Conservation (phyloP, 768 basidiomycete genomes). For the Russula vinacea region DNA sequence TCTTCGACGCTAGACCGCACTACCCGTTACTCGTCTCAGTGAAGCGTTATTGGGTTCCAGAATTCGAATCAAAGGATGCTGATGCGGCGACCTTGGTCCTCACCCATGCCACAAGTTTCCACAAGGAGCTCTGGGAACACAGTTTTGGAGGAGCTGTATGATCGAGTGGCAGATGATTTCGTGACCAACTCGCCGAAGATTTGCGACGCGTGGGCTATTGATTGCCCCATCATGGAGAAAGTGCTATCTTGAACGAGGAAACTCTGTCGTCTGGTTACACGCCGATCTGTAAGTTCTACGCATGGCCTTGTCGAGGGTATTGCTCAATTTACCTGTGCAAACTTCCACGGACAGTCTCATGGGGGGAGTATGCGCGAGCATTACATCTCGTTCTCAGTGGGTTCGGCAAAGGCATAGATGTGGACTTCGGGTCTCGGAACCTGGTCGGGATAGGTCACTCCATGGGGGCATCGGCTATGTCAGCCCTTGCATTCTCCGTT, state of each 20-base stretch:
- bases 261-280: slow-evolving; percentile 43
- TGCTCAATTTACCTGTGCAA: not conserved
- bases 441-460: slow-evolving; percentile 56
- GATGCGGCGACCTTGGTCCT: slow-evolving; percentile 49
- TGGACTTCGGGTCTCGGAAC: slow-evolving; percentile 47
- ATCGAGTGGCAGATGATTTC: slow-evolving; percentile 28
- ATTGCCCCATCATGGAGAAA: slow-evolving; percentile 55
- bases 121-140: slow-evolving; percentile 63
- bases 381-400: slow-evolving; percentile 50
- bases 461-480: slow-evolving; percentile 51
- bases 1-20: slow-evolving; percentile 53
- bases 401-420: slow-evolving; percentile 46
- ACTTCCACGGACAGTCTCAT: slow-evolving; percentile 31
- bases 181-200: slow-evolving; percentile 36
- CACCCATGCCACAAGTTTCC: slow-evolving; percentile 53
- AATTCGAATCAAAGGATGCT: slow-evolving; percentile 37
- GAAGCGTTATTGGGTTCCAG: slow-evolving; percentile 48
- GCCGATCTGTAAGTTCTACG: slow-evolving; percentile 40
- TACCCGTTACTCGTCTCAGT: slow-evolving; percentile 49
- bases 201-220: slow-evolving; percentile 51
- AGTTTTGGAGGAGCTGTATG: slow-evolving; percentile 46
- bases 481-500: slow-evolving; percentile 29
- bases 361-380: slow-evolving; percentile 52
- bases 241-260: slow-evolving; percentile 48
- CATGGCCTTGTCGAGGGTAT: not conserved